A percentile compares a stretch with the other conserved stretches of the same genome.
These are phyloP conservation scores for Seiridium cupressi DNA, from an alignment of 2,329 filamentous ascomycete genomes.

Conservation along the genomic window DNA sequence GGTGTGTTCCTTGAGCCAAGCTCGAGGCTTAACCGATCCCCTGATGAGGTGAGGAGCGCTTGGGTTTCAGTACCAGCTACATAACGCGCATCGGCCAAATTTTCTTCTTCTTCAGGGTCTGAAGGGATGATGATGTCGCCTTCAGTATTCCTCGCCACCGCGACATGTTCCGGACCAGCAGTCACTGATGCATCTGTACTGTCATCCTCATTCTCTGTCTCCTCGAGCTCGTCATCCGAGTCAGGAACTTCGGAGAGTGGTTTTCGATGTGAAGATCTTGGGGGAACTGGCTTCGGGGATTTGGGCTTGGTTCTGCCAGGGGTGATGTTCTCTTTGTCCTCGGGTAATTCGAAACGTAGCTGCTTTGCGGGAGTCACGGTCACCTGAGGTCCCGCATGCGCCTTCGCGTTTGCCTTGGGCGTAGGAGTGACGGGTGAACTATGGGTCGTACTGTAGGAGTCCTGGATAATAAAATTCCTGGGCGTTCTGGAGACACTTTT, in stretches of 20 bases:
- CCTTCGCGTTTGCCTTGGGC: constrained; percentile 17
- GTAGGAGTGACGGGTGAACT: constrained; percentile 21
- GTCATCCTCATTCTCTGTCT: constrained; percentile 15
- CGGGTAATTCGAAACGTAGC: constrained; percentile 24
- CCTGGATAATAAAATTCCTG: constrained; percentile 21
- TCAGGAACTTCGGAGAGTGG: constrained; percentile 25
- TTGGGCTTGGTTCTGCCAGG: constrained; percentile 29
- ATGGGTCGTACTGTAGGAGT: constrained; percentile 26
- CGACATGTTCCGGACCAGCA: neutral
- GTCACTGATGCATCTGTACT: constrained; percentile 9
- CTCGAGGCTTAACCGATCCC: constrained; percentile 11
- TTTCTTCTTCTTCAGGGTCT: constrained; percentile 12
- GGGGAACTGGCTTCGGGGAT: constrained; percentile 20
- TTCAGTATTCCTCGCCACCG: neutral
- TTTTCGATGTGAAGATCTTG: constrained; percentile 16
- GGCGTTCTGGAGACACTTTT: constrained; percentile 20
- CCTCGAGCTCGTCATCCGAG: constrained; percentile 10
- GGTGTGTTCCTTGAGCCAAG: constrained; percentile 5
- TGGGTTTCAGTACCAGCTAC: constrained; percentile 20
- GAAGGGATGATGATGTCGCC: constrained; percentile 10
- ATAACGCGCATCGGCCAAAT: constrained; percentile 13
- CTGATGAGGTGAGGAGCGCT: constrained; percentile 16
- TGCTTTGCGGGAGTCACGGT: constrained; percentile 20
- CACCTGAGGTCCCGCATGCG: constrained; percentile 9
- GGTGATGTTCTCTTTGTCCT: constrained; percentile 32